Base-by-base conservation (phyloP, 2,329 filamentous ascomycete genomes). In the Aspergillus pseudoterreus region DNA sequence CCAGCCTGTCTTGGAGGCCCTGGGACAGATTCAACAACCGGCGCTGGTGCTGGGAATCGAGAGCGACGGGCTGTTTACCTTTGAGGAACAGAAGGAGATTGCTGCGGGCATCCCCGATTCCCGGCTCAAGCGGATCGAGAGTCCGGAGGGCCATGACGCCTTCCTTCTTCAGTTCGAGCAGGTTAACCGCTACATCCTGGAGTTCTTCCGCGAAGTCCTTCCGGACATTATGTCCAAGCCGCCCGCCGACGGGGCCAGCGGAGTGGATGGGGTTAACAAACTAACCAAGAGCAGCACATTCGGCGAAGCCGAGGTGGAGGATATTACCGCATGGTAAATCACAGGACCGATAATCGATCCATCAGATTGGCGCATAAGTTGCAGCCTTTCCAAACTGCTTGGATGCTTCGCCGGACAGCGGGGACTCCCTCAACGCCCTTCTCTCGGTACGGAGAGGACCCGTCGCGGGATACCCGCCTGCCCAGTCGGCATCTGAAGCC, bases 91-190 rank as follows among this genome's bases (percentile, higher is more conserved):
- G 74, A 80, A 96, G 70, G 91, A 97, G 73, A 77, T 99, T 48
- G 94, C 92, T 0, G 82, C 85, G 33, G 83, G 87, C 53, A 90
- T 97, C 56, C 86, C 86, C 3, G 78, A 92, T 61, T 85, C 89
- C 1, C 82, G 83, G 10, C 75, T 99, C 22, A 85, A 90, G 71
- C 90, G 85, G 43, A 99, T 99, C 53, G 90, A 97, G 64, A 95
- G 88, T 54, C 88, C 90, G 0, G 94, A 99, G 68, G 94, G 94
- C 1, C 94, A 99, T 64, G 94, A 99, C 71, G 94, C 94, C 0
- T 99, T 99, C 71, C 73, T 99, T 63, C 75, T 99, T 49, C 92
- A 99, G 71, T 99, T 99, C 66, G 90, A 96, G 75, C 92, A 97
- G 73, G 94, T 97, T 53, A 99, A 99, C 72, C 80, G 78, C 30